Evolutionary conservation across 257 asterid genomes (phyloP).

Genomic region (Nicotiana noctiflora): DNA sequence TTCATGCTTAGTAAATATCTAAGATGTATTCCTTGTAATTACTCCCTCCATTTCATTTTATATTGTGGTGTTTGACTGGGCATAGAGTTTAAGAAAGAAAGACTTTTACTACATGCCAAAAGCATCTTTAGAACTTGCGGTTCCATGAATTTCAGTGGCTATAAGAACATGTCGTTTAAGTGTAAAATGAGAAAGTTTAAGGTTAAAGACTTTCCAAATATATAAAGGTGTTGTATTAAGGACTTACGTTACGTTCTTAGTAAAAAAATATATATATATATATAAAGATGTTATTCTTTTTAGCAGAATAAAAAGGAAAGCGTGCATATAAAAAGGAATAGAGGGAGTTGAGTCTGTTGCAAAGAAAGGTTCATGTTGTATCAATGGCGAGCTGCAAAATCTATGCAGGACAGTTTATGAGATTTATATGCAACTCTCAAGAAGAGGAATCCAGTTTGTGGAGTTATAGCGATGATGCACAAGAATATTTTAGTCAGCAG

Average conservation of each 20-base stretch:
- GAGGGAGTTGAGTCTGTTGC: neutral
- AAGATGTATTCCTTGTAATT: too few species aligned
- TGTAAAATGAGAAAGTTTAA: neutral
- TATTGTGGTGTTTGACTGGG: neutral
- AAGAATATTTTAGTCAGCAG: neutral
- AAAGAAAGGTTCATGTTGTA: neutral
- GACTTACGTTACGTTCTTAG: too few species aligned
- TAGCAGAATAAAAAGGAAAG: neutral
- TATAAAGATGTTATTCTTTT: neutral
- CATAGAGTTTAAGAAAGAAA: too few species aligned
- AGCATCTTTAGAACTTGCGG: neutral
- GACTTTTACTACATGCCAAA: neutral
- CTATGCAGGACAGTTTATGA: neutral
- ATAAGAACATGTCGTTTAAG: neutral
- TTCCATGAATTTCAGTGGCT: neutral
- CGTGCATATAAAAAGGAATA: neutral
- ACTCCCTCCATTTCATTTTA: neutral
- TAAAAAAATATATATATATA: too few species aligned
- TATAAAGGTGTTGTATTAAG: too few species aligned
- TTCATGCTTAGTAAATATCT: neutral
- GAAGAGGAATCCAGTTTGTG: neutral
- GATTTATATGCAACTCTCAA: neutral
- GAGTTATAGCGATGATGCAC: neutral
- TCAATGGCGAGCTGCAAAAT: neutral
- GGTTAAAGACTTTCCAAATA: neutral